These are phyloP conservation scores for Biscogniauxia marginata DNA, from an alignment of 2,329 filamentous ascomycete species.

Conservation along the genomic window DNA sequence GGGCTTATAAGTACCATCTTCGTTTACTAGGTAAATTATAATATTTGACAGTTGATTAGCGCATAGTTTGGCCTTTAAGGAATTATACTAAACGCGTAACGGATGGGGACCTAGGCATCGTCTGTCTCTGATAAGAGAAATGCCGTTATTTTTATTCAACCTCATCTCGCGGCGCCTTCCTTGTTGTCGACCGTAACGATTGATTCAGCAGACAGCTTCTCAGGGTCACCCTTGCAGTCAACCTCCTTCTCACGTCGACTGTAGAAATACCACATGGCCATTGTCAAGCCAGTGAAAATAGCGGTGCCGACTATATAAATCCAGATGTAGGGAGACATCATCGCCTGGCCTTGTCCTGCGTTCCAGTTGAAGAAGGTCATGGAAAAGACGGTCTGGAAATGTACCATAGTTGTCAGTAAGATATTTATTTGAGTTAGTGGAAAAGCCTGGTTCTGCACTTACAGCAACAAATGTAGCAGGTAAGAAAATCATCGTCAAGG, in stretches of 20 bases:
- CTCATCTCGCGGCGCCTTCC: too few relatives aligned
- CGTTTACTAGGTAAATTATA: too few relatives aligned
- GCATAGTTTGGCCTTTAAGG: too few relatives aligned
- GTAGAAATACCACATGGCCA: slow-evolving; percentile 17
- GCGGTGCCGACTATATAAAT: slow-evolving; percentile 21
- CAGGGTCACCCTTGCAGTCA: not conserved
- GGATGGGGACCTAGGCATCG: too few relatives aligned
- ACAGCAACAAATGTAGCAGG: slow-evolving; percentile 29
- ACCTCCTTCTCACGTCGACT: not conserved
- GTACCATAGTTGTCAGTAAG: not conserved
- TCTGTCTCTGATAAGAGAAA: too few relatives aligned
- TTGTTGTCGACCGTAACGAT: too few relatives aligned
- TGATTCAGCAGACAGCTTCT: not conserved
- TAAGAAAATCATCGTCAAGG: slow-evolving; percentile 31
- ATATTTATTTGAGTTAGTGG: not conserved
- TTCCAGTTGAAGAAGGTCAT: slow-evolving; percentile 30
- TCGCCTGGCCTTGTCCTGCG: slow-evolving; percentile 13
- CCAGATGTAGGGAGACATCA: slow-evolving; percentile 28
- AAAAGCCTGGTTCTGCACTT: not conserved
- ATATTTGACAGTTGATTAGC: too few relatives aligned
- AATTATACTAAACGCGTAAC: too few relatives aligned
- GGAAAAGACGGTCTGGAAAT: slow-evolving; percentile 26
- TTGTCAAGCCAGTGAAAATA: slow-evolving; percentile 20
- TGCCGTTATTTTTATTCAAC: too few relatives aligned
- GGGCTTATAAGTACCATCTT: too few relatives aligned